Evolutionary conservation across 2,329 filamentous ascomycete species (phyloP).

Genomic region (Aspergillus sp.): DNA sequence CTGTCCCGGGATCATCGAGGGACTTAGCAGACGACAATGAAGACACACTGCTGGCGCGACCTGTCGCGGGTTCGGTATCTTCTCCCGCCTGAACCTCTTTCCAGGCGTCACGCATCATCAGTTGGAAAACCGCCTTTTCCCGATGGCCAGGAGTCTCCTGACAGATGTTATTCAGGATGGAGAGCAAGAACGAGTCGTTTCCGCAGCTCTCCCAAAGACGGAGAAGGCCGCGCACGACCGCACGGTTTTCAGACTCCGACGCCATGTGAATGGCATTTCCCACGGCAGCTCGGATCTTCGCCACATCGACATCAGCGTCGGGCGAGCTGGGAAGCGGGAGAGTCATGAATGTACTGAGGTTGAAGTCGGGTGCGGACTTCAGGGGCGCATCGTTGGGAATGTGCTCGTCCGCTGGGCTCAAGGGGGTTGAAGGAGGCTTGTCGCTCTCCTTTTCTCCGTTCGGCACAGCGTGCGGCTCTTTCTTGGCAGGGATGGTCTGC

Average conservation of each 20-base stretch:
- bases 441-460: constrained; percentile 12
- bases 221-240: constrained; percentile 28
- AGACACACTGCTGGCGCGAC: constrained; percentile 30
- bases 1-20: constrained; percentile 28
- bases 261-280: constrained; percentile 27
- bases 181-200: constrained; percentile 32
- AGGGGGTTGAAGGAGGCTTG: constrained; percentile 13
- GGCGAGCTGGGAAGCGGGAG: constrained; percentile 20
- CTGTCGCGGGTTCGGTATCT: constrained; percentile 10
- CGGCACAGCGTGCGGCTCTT: constrained; percentile 30
- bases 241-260: constrained; percentile 26
- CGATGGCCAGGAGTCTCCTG: constrained; percentile 24
- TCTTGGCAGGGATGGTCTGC: constrained; percentile 42
- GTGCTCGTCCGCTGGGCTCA: constrained; percentile 15
- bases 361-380: constrained; percentile 13
- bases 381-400: constrained; percentile 6
- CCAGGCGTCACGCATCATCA: constrained; percentile 28
- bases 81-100: constrained; percentile 19
- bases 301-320: constrained; percentile 24
- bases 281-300: constrained; percentile 27
- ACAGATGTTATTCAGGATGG: constrained; percentile 29
- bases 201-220: constrained; percentile 26
- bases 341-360: constrained; percentile 17
- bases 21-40: constrained; percentile 42
- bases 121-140: constrained; percentile 30